These are phyloP conservation scores for Aaosphaeria arxii DNA, from an alignment of 2,329 filamentous ascomycete genomes.

Conservation along the genomic window DNA sequence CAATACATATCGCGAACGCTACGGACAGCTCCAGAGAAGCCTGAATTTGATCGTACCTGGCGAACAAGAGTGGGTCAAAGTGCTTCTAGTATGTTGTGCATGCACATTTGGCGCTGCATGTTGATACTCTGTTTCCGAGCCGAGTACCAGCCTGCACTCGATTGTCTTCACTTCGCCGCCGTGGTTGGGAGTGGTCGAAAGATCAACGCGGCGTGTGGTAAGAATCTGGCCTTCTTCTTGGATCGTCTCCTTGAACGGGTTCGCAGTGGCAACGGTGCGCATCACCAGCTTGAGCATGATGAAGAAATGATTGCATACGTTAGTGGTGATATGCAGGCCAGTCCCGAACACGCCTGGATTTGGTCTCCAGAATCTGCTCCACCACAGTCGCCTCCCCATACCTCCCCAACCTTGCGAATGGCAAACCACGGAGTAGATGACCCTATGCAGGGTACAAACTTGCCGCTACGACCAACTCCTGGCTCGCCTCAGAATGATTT, in stretches of 20 bases:
- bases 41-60: conserved; percentile 36
- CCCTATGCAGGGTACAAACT: conserved; percentile 34
- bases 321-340: conserved; percentile 81
- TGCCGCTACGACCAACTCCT: conserved; percentile 48
- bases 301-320: conserved; percentile 87
- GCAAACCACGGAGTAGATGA: conserved; percentile 18
- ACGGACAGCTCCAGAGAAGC: conserved; percentile 37
- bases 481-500: conserved; percentile 57
- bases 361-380: conserved; percentile 57
- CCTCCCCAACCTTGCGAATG: conserved; percentile 4
- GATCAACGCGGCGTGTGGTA: conserved; percentile 74
- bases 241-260: conserved; percentile 60
- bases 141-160: conserved; percentile 68
- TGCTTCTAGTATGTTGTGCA: conserved; percentile 72
- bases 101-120: conserved; percentile 83
- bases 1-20: conserved; percentile 68
- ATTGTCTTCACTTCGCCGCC: conserved; percentile 69
- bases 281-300: conserved; percentile 57
- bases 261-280: conserved; percentile 39
- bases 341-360: conserved; percentile 75
- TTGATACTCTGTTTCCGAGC: conserved; percentile 75
- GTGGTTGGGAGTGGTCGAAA: conserved; percentile 69
- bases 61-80: conserved; percentile 61
- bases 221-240: conserved; percentile 79
- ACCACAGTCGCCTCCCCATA: conserved; percentile 4